These are phyloP conservation scores for Geotrichum carabidarum DNA, from an alignment of 1,139 yeast genomes.

Conservation along the genomic window DNA sequence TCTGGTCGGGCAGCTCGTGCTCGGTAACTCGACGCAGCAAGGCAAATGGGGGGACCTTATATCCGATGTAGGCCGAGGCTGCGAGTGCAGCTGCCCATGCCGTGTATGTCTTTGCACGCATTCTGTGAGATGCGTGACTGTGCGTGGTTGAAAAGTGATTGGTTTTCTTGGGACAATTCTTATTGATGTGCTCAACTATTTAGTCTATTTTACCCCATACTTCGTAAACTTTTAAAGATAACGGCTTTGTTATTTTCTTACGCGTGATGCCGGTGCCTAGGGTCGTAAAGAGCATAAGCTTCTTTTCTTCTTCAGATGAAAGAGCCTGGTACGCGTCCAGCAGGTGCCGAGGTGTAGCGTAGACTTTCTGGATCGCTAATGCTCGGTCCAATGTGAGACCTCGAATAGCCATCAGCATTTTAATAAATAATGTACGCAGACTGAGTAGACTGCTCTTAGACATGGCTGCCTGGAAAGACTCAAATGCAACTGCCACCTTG, in stretches of 20 bases:
- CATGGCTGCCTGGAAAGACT: slow-evolving; percentile 63
- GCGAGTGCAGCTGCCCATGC: slow-evolving; percentile 5
- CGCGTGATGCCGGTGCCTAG: slow-evolving; percentile 54
- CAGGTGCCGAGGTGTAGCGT: slow-evolving; percentile 57
- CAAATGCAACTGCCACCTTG: slow-evolving; percentile 49
- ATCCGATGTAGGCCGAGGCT: slow-evolving; percentile 7
- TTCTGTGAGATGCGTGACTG: not conserved
- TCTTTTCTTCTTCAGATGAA: slow-evolving; percentile 38
- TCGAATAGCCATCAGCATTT: slow-evolving; percentile 69
- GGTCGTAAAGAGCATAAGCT: slow-evolving; percentile 42
- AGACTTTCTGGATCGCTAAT: slow-evolving; percentile 59
- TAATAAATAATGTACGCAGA: slow-evolving; percentile 67
- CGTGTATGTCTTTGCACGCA: not conserved
- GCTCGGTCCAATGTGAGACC: slow-evolving; percentile 90
- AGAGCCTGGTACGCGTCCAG: slow-evolving; percentile 40
- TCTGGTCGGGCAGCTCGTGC: slow-evolving; percentile 7
- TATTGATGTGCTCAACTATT: no score
- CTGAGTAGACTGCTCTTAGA: slow-evolving; percentile 69
- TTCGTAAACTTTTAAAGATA: slow-evolving; percentile 58
- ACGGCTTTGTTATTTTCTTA: slow-evolving; percentile 53
- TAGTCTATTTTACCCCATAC: slow-evolving; percentile 48
- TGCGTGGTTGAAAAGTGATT: not conserved
- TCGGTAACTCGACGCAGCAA: slow-evolving; percentile 6
- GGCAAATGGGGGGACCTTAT: slow-evolving; percentile 12
- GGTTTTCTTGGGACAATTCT: not conserved